Percentiles rank a stretch among this genome's conserved stretches.
Conservation (phyloP, 129 eudicot species). For the Rutidosis leptorrhynchoides region DNA sequence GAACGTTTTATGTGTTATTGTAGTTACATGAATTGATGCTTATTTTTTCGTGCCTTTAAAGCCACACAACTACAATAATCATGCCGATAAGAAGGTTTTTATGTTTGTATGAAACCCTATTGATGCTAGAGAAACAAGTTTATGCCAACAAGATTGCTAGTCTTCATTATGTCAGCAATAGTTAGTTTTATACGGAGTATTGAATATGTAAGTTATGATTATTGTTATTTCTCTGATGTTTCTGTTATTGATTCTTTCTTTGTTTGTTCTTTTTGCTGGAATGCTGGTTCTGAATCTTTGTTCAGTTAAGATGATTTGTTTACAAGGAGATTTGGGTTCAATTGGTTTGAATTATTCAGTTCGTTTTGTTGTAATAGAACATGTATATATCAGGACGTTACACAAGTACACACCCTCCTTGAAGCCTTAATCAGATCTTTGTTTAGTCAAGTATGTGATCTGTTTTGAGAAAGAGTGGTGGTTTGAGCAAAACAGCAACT, state of each 20-base stretch:
- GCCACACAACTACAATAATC: neutral
- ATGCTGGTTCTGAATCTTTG: conserved; percentile 47
- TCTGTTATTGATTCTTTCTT: conserved; percentile 38
- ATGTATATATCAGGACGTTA: conserved; percentile 10
- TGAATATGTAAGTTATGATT: too few relatives aligned
- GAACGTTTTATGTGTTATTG: neutral
- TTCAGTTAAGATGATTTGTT: conserved; percentile 34
- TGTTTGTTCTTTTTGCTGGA: conserved; percentile 36
- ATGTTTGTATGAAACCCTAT: conserved; percentile 4
- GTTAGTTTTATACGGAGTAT: too few relatives aligned
- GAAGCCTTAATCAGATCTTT: conserved; percentile 17
- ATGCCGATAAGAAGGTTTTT: neutral
- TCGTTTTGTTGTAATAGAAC: conserved; percentile 33
- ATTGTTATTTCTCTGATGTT: too few relatives aligned
- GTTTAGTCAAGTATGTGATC: conserved; percentile 14
- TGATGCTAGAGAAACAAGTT: neutral
- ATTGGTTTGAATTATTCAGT: conserved; percentile 40
- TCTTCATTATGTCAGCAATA: neutral
- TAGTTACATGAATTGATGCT: conserved; percentile 3
- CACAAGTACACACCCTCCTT: conserved; percentile 18
- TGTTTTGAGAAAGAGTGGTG: conserved; percentile 10
- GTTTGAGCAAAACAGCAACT: conserved; percentile 14
- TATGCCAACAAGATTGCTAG: conserved; percentile 3
- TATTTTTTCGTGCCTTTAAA: neutral
- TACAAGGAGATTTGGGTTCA: conserved; percentile 41